phyloP scores from a whole-genome alignment of 2,329 filamentous ascomycete genomes.

The Colletotrichum navitas region DNA sequence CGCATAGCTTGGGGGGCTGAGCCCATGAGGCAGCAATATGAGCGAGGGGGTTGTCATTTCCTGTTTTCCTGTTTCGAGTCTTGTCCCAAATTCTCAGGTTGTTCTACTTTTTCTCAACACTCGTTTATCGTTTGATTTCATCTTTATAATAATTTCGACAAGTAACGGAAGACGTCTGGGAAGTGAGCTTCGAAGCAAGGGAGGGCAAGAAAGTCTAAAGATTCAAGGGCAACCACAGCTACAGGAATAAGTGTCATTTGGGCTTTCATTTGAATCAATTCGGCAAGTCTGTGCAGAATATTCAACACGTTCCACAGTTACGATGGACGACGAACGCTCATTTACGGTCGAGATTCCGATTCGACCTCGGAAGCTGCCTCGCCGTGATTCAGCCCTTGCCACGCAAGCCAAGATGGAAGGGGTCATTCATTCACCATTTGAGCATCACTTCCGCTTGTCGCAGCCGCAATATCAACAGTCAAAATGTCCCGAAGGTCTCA shows the following conservation, averaged over 20 bases:
- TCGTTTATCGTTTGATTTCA: constrained; percentile 20
- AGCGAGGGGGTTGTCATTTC: constrained; percentile 9
- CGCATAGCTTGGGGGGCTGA: constrained; percentile 40
- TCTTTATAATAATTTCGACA: constrained; percentile 9
- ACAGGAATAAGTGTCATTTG: constrained; percentile 20
- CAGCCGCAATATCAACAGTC: constrained; percentile 22
- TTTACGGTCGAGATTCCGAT: constrained; percentile 39
- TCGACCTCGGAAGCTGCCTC: constrained; percentile 39
- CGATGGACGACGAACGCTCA: constrained; percentile 22
- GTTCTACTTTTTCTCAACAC: constrained; percentile 15
- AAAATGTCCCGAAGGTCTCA: constrained; percentile 40
- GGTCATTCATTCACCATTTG: constrained; percentile 25
- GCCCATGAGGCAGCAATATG: constrained; percentile 27
- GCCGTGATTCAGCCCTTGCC: constrained; percentile 26
- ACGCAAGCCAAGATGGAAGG: constrained; percentile 30
- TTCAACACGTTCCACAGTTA: constrained; percentile 1
- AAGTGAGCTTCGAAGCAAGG: not conserved
- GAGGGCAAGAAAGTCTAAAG: not conserved
- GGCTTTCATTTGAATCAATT: constrained; percentile 9
- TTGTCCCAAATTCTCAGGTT: not conserved
- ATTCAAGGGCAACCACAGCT: constrained; percentile 19
- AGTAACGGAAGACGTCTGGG: constrained; percentile 18
- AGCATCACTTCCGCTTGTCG: constrained; percentile 30
- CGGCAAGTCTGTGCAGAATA: not conserved
- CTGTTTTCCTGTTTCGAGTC: constrained; percentile 9